phyloP scores from a whole-genome alignment of 352 stramenopile genomes.

The Blastocystis sp. region DNA sequence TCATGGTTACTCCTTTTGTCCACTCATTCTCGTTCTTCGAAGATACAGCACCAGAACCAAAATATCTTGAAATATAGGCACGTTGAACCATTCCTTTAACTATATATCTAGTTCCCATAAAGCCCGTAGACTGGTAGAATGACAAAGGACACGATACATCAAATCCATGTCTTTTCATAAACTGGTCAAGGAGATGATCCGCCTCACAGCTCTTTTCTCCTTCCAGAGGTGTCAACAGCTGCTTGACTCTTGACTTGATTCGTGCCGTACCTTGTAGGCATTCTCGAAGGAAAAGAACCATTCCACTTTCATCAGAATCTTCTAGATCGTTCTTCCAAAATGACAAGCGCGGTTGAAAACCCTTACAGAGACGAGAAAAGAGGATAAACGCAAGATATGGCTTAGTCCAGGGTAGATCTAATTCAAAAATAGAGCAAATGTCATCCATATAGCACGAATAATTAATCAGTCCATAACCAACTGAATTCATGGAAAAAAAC shows the following conservation, averaged over 20 bases:
- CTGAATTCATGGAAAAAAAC: neutral
- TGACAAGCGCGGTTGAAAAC: neutral
- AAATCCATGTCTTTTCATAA: neutral
- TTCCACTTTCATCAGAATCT: neutral
- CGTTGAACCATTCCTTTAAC: neutral
- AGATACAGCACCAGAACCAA: neutral
- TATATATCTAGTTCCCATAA: neutral
- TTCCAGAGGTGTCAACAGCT: neutral
- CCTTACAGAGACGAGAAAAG: constrained; percentile 11
- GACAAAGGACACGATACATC: neutral
- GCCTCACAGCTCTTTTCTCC: neutral
- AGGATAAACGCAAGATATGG: neutral
- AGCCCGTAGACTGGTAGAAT: neutral
- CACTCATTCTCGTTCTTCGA: neutral
- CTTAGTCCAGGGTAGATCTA: constrained; percentile 34
- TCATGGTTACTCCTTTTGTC: neutral
- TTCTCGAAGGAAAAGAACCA: neutral
- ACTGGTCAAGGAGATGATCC: neutral
- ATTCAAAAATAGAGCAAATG: neutral
- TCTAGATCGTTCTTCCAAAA: neutral
- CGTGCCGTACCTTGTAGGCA: neutral
- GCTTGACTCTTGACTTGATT: neutral
- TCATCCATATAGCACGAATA: constrained; percentile 15
- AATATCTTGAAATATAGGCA: neutral
- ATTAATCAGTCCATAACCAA: neutral